Conservation (phyloP, 75 land plant genomes). For the Picea sitchensis region DNA sequence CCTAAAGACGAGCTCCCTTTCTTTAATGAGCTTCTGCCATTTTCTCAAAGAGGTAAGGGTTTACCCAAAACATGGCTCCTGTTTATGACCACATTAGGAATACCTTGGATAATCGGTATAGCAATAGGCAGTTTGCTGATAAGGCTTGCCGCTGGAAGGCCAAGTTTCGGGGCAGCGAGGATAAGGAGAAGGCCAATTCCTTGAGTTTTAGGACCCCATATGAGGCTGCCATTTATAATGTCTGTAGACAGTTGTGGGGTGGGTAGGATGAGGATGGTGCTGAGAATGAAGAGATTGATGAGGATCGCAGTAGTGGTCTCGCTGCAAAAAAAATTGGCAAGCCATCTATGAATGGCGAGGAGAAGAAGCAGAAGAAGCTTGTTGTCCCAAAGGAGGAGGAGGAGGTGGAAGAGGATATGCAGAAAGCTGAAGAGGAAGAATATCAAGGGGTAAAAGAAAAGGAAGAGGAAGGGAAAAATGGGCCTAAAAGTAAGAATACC, state of each 20-base stretch:
- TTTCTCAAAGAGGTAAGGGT: neutral
- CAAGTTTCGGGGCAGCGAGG: neutral
- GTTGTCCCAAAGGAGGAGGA: no score
- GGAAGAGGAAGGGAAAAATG: neutral
- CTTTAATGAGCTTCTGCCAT: neutral
- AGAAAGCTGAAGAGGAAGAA: neutral
- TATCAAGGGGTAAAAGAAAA: no score
- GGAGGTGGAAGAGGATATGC: no score
- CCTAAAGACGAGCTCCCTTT: neutral
- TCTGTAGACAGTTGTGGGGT: neutral
- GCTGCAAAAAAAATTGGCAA: neutral
- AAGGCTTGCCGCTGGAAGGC: neutral
- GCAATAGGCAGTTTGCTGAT: neutral
- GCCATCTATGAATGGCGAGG: neutral
- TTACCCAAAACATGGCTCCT: neutral
- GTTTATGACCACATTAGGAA: neutral
- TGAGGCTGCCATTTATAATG: neutral
- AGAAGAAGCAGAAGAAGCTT: neutral
- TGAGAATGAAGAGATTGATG: no score
- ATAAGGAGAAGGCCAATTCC: neutral
- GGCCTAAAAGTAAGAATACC: neutral
- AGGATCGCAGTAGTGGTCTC: no score
- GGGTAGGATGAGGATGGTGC: neutral
- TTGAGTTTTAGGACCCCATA: neutral
- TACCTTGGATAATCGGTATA: neutral